Conservation (phyloP, 2,329 filamentous ascomycete genomes). For the Epichloe bromicola region DNA sequence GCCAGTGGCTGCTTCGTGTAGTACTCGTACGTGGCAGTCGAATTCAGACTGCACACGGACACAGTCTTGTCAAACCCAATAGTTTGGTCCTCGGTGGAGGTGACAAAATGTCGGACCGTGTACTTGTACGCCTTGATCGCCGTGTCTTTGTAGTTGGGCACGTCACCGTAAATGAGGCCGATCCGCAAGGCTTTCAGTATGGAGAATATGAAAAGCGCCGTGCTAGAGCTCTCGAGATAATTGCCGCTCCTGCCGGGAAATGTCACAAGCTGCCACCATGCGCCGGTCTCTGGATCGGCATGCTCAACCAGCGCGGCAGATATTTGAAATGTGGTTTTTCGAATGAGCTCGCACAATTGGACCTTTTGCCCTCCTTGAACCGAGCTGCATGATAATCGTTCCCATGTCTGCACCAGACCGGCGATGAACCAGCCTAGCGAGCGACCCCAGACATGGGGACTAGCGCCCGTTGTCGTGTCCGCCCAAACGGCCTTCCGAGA, state of each 20-base stretch:
- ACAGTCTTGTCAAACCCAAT: slow-evolving; percentile 27
- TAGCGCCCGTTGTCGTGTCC: slow-evolving; percentile 33
- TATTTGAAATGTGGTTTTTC: not conserved
- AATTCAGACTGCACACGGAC: slow-evolving; percentile 28
- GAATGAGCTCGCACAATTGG: slow-evolving; percentile 11
- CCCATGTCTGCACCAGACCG: slow-evolving; percentile 36
- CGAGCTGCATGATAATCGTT: slow-evolving; percentile 22
- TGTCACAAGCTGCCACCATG: slow-evolving; percentile 41
- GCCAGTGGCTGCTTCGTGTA: slow-evolving; percentile 22
- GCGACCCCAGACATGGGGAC: slow-evolving; percentile 40
- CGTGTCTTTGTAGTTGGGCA: slow-evolving; percentile 9
- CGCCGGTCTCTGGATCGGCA: slow-evolving; percentile 28
- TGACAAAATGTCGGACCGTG: slow-evolving; percentile 31
- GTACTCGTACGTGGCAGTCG: slow-evolving; percentile 27
- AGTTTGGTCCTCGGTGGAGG: slow-evolving; percentile 26
- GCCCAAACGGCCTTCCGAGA: slow-evolving; percentile 37
- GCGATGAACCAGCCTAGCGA: slow-evolving; percentile 41
- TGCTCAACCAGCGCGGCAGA: slow-evolving; percentile 20
- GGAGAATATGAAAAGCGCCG: slow-evolving; percentile 43
- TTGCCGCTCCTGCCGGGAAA: slow-evolving; percentile 40
- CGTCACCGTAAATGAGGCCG: not conserved
- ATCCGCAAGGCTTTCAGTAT: slow-evolving; percentile 9
- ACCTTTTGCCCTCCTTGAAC: not conserved
- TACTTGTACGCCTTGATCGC: slow-evolving; percentile 18
- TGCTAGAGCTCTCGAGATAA: slow-evolving; percentile 47